Base-by-base conservation (phyloP, 768 basidiomycete species). In the Podaxis pistillaris region DNA sequence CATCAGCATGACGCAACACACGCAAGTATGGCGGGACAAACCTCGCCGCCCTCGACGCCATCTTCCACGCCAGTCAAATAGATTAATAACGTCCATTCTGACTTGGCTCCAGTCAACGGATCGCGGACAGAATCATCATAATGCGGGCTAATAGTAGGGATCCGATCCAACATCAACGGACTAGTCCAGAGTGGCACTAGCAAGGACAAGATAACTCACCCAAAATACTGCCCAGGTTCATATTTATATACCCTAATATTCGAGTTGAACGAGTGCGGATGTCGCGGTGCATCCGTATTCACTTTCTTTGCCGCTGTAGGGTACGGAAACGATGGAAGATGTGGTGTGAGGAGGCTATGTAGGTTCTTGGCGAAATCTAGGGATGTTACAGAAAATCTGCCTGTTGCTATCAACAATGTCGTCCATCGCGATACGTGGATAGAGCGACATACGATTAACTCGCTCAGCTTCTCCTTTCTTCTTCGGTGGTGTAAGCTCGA, bases 181-280 rank as follows among this genome's bases (percentile, higher is more conserved):
- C 33, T 36, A 47, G 13, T n/a, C 17, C 19, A 56, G 33, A 15
- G 13, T 30, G 44, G n/a, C 19, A 46, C 44, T n/a, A 19, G 19
- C 53, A 37, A 44, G 24, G 9, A 46, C 7, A 22, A 38, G 19
- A 52, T 0, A 2, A 72, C 76, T 22, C 30, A 78, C 81, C 88
- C 88, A 72, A 92, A 91, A 72, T 86, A 82, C 64, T 89, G 87
- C 0, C 77, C 77, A 26, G 83, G 74, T 2, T 79, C 78, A 69
- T 90, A 91, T 66, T 86, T 86, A 72, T 91, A 91, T 64, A 91
- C 71, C 30, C 91, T 78, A 36, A 92, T 91, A 69, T 91, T 91
- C 1, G 87, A 82, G 71, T 91, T 92, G 60, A 89, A 80, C 1
- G 84, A 86, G 67, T 86, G 81, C 0, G 85, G 81, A 15, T 73